Percentiles rank a stretch among this genome's conserved stretches.
These are phyloP conservation scores for Vitis cinerea DNA, from an alignment of 164 flowering plant species.

Conservation along the genomic window DNA sequence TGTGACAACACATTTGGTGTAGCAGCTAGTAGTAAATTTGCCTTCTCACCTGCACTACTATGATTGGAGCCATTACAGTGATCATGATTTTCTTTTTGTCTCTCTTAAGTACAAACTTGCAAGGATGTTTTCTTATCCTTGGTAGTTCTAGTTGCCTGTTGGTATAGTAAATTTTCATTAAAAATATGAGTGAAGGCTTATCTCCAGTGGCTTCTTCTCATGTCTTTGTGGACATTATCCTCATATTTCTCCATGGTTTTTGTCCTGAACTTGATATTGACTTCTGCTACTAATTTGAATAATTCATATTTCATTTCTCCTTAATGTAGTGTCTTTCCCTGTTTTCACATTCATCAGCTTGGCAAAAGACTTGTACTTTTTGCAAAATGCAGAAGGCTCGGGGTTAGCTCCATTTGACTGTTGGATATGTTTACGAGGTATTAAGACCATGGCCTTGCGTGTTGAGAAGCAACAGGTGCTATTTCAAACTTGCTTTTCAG, in stretches of 20 bases:
- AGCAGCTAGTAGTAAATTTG: too few species aligned
- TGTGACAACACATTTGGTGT: too few species aligned
- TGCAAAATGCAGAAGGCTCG: slow-evolving; percentile 96
- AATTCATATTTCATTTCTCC: neutral
- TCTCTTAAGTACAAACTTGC: too few species aligned
- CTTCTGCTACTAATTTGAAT: neutral
- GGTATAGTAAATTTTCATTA: too few species aligned
- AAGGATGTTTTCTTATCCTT: too few species aligned
- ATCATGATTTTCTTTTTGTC: too few species aligned
- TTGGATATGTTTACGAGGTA: slow-evolving; percentile 90
- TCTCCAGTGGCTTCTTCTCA: too few species aligned
- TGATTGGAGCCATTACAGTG: too few species aligned
- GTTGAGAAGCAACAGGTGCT: slow-evolving; percentile 93
- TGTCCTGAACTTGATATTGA: neutral
- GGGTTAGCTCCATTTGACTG: slow-evolving; percentile 96
- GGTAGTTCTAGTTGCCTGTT: too few species aligned
- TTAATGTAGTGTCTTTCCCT: neutral
- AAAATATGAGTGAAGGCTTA: too few species aligned
- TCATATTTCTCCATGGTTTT: neutral
- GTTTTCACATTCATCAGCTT: slow-evolving; percentile 41
- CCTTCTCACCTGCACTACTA: too few species aligned
- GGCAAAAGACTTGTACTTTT: slow-evolving; percentile 80
- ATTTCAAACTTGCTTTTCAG: neutral
- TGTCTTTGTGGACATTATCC: too few species aligned
- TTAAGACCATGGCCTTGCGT: slow-evolving; percentile 93